These are phyloP conservation scores for Lentinula boryana DNA, from an alignment of 768 basidiomycete species.

Conservation along the genomic window DNA sequence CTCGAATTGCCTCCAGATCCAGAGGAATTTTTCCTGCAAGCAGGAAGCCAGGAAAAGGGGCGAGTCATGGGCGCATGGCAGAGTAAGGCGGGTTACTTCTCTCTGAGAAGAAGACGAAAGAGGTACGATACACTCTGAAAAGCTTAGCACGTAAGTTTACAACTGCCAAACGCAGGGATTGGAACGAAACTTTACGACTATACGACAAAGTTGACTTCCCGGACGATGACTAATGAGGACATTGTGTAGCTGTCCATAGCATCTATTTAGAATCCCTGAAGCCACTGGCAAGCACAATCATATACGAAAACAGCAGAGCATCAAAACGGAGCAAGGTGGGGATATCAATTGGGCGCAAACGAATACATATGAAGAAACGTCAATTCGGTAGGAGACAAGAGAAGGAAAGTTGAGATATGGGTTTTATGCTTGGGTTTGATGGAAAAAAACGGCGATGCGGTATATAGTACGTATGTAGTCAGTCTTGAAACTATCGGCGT, in stretches of 20 bases:
- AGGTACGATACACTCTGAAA: slow-evolving; percentile 10
- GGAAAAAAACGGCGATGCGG: too few relatives aligned
- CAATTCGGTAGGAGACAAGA: too few relatives aligned
- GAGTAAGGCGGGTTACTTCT: slow-evolving; percentile 70
- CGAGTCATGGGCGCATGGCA: slow-evolving; percentile 65
- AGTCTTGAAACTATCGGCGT: too few relatives aligned
- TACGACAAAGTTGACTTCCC: slow-evolving; percentile 85
- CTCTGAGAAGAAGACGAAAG: slow-evolving; percentile 70
- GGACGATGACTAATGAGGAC: slow-evolving; percentile 31
- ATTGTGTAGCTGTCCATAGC: neutral
- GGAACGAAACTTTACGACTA: slow-evolving; percentile 80
- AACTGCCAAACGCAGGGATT: slow-evolving; percentile 42
- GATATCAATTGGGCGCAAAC: too few relatives aligned
- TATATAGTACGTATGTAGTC: too few relatives aligned
- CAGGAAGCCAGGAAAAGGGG: slow-evolving; percentile 66
- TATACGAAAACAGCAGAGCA: too few relatives aligned
- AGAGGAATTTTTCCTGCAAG: slow-evolving; percentile 54
- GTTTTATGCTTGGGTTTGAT: too few relatives aligned
- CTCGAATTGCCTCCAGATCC: slow-evolving; percentile 66
- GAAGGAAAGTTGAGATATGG: too few relatives aligned
- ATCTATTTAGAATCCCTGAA: too few relatives aligned
- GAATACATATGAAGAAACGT: too few relatives aligned
- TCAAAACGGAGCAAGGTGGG: too few relatives aligned
- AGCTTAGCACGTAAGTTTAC: neutral
- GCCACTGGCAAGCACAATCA: too few relatives aligned